phyloP scores from a whole-genome alignment of 805 yeast species.

The Metschnikowia dekortorum region DNA sequence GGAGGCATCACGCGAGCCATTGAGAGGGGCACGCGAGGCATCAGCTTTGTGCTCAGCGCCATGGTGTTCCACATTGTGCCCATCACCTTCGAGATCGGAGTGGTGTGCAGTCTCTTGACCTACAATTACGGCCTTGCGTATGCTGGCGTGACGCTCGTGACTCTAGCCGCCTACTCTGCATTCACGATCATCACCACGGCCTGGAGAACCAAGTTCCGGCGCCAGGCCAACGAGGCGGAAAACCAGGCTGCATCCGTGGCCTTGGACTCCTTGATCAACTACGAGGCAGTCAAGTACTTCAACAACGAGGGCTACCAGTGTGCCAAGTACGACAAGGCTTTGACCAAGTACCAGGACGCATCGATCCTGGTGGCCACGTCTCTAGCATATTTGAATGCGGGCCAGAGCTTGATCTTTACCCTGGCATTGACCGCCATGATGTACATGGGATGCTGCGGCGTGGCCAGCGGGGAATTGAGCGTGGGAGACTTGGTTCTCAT shows the following conservation, averaged over 20 bases:
- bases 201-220: slow-evolving; percentile 91
- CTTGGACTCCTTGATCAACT: slow-evolving; percentile 87
- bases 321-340: slow-evolving; percentile 69
- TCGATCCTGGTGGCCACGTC: slow-evolving; percentile 82
- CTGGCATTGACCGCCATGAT: slow-evolving; percentile 92
- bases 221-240: slow-evolving; percentile 86
- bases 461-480: slow-evolving; percentile 72
- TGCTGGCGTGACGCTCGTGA: slow-evolving; percentile 81
- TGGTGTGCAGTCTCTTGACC: slow-evolving; percentile 90
- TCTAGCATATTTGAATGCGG: slow-evolving; percentile 70
- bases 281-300: slow-evolving; percentile 91
- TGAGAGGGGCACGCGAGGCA: slow-evolving; percentile 97
- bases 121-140: slow-evolving; percentile 86
- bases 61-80: slow-evolving; percentile 98
- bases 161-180: slow-evolving; percentile 83
- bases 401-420: slow-evolving; percentile 78
- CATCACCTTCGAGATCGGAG: slow-evolving; percentile 82
- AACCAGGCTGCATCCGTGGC: slow-evolving; percentile 95
- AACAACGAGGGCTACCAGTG: slow-evolving; percentile 84
- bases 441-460: slow-evolving; percentile 97
- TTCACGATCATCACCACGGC: slow-evolving; percentile 92
- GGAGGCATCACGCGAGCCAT: slow-evolving; percentile 96
- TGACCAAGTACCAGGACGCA: slow-evolving; percentile 68
- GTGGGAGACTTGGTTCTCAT: slow-evolving; percentile 95
- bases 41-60: slow-evolving; percentile 85